phyloP scores from a whole-genome alignment of 257 asterid genomes.

The Schizonepeta tenuifolia region DNA sequence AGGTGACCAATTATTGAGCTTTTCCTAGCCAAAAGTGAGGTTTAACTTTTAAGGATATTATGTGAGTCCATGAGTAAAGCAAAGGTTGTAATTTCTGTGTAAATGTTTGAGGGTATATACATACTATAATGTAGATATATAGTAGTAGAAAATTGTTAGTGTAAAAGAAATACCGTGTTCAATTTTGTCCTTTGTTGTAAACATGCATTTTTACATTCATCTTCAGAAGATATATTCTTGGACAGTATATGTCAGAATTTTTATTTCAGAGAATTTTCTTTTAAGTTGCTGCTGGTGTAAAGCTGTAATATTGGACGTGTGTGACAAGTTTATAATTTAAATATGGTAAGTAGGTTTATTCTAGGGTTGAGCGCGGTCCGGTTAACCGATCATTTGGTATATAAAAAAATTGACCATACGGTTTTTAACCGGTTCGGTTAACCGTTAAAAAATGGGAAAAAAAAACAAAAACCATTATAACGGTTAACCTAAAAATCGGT shows the following conservation, averaged over 20 bases:
- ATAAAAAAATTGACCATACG: too few species aligned
- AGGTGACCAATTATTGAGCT: conserved; percentile 16
- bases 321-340: too few species aligned
- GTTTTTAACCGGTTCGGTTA: too few species aligned
- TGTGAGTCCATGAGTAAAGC: conserved; percentile 26
- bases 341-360: too few species aligned
- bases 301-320: too few species aligned
- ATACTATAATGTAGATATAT: conserved; percentile 29
- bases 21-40: conserved; percentile 7
- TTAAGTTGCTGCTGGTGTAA: too few species aligned
- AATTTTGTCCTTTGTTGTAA: conserved; percentile 33
- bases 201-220: conserved; percentile 18
- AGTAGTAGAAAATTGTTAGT: conserved; percentile 19
- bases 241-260: background rate
- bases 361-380: too few species aligned
- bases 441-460: too few species aligned
- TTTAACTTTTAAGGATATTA: conserved; percentile 4
- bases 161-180: conserved; percentile 29
- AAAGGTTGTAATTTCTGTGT: conserved; percentile 30
- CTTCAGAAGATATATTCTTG: conserved; percentile 27
- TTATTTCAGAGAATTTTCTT: too few species aligned
- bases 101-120: conserved; percentile 41
- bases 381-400: too few species aligned
- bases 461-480: too few species aligned
- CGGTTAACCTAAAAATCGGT: too few species aligned